Percentiles rank a stretch among this genome's conserved stretches.
These are phyloP conservation scores for Cyphellophora attinorum DNA, from an alignment of 2,329 filamentous ascomycete genomes.

Conservation along the genomic window DNA sequence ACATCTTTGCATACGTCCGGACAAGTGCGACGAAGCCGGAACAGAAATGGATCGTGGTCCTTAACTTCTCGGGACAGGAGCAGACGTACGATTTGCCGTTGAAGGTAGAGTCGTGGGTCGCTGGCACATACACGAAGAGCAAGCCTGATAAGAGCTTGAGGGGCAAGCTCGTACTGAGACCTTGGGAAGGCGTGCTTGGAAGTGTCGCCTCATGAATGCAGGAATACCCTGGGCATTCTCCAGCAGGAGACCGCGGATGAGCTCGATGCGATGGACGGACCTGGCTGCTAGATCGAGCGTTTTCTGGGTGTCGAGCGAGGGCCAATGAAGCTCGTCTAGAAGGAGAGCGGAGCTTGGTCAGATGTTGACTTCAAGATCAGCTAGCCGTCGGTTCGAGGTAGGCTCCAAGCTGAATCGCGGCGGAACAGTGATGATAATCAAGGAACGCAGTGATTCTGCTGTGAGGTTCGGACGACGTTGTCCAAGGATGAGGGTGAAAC, in stretches of 20 bases:
- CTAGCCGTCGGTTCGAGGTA: too few species aligned
- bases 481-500: too few species aligned
- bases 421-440: too few species aligned
- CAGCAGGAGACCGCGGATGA: neutral
- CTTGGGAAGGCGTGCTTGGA: constrained; percentile 19
- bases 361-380: too few species aligned
- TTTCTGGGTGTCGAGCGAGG: neutral
- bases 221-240: too few species aligned
- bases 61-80: constrained; percentile 19
- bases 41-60: constrained; percentile 16
- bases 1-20: constrained; percentile 14
- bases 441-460: too few species aligned
- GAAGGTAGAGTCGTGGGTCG: constrained; percentile 13
- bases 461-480: too few species aligned
- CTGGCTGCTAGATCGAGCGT: neutral
- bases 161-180: constrained; percentile 10
- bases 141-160: constrained; percentile 10
- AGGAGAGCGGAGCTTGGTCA: too few species aligned
- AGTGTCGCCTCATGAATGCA: too few species aligned
- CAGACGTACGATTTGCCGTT: constrained; percentile 15
- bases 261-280: neutral
- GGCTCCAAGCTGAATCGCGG: too few species aligned
- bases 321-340: too few species aligned
- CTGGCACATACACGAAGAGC: constrained; percentile 14
- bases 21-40: constrained; percentile 6